Percentiles rank a stretch among this genome's conserved stretches.
phyloP scores from a whole-genome alignment of 495 filamentous ascomycete species.

The Chaetomium cochliodes region DNA sequence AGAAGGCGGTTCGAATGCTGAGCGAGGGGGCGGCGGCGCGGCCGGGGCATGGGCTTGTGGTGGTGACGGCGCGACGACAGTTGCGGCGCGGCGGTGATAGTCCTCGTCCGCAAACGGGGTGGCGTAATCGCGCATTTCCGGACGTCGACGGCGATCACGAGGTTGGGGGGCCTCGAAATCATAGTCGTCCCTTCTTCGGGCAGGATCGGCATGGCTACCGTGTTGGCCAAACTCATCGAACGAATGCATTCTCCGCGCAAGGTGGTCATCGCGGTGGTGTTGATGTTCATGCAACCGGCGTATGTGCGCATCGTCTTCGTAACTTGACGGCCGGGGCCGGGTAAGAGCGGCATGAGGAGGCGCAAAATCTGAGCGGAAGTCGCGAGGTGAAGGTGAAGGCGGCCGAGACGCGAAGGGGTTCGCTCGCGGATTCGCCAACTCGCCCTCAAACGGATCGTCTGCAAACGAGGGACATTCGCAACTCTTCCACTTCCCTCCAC shows the following conservation, averaged over 20 bases:
- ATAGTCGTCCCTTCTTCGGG: conserved; percentile 14
- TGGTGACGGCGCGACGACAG: conserved; percentile 39
- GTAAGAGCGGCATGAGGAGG: conserved; percentile 19
- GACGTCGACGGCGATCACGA: conserved; percentile 40
- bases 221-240: conserved; percentile 45
- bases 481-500: conserved; percentile 74
- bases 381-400: conserved; percentile 33
- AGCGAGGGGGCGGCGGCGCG: conserved; percentile 37
- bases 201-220: conserved; percentile 16
- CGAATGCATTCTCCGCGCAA: conserved; percentile 53
- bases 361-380: conserved; percentile 28
- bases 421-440: conserved; percentile 36
- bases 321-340: conserved; percentile 45
- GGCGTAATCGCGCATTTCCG: conserved; percentile 13
- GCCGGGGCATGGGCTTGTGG: conserved; percentile 28
- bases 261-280: conserved; percentile 56
- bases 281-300: conserved; percentile 54
- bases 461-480: conserved; percentile 82
- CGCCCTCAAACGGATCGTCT: conserved; percentile 58
- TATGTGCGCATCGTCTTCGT: conserved; percentile 54
- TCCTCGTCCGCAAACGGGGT: conserved; percentile 40
- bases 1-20: conserved; percentile 32
- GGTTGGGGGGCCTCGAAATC: conserved; percentile 42
- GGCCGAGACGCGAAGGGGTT: conserved; percentile 33
- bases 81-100: conserved; percentile 43